Evolutionary conservation across 768 basidiomycete species (phyloP), one percentile per base, ranked within the genome.

Genomic region (Leucocoprinus leucothites): DNA sequence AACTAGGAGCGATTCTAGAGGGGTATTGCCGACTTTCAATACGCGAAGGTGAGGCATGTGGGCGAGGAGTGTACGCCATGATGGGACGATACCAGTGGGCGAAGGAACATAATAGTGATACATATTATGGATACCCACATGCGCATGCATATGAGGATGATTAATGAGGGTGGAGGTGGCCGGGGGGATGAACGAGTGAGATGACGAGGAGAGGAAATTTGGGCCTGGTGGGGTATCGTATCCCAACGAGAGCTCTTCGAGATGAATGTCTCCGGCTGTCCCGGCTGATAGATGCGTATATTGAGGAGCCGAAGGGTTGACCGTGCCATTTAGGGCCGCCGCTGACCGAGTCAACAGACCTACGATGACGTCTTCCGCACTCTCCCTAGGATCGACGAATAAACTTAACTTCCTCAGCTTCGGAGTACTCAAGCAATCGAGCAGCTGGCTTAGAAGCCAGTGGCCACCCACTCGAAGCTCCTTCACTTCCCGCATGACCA

Each of bases 351-450:
- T 64, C 25, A 88, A 73, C 42, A 91, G 77, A 49, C 73, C 72
- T 13, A 79, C 74, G 48, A 91, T 80, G n/a, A 78, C 78, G 44
- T 90, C 87, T 63, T 90, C 89, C 54, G 89, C 76, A 0, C 86
- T 80, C 58, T 89, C 86, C n/a, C 89, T 80, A 1, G 82, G 75
- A 65, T 90, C 88, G 57, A 91, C 80, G 64, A 90, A 86, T 43
- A 91, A 71, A 1, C 74, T 81, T 14, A 91, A 77, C 22, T 73
- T 68, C n/a, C 77, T 77, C 43, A 91, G 71, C 3, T 67, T 60
- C 0, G 89, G 89, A 11, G 84, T 71, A 21, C 77, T 68, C 41
- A 91, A 77, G 1, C 76, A 77, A 48, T 89, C 87, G 24, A 86
- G 66, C 9, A 91, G 76, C 54, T 76, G 76, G 6, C 77, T 71